phyloP scores from a whole-genome alignment of 2,329 filamentous ascomycete genomes.

The Neofusicoccum ribis region DNA sequence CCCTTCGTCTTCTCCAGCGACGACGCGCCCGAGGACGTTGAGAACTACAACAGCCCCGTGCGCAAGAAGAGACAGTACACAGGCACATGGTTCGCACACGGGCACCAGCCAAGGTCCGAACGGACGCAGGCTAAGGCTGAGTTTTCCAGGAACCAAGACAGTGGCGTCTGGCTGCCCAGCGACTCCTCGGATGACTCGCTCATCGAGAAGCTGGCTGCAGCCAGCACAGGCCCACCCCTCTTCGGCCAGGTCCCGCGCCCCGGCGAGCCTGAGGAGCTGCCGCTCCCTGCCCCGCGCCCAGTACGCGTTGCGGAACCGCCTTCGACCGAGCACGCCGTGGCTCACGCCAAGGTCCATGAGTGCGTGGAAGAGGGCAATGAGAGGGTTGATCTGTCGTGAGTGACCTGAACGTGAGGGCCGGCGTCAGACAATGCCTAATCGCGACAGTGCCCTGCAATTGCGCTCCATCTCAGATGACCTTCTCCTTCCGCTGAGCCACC shows the following conservation, averaged over 20 bases:
- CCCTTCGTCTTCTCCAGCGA: slow-evolving; percentile 72
- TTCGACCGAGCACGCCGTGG: neutral
- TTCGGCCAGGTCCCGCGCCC: slow-evolving; percentile 11
- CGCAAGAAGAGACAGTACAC: slow-evolving; percentile 63
- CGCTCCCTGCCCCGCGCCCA: neutral
- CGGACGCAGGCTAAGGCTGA: slow-evolving; percentile 49
- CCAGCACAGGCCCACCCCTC: slow-evolving; percentile 15
- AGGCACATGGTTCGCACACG: slow-evolving; percentile 69
- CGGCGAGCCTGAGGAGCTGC: neutral
- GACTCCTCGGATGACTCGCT: slow-evolving; percentile 55
- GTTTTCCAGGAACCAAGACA: slow-evolving; percentile 64
- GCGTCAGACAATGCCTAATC: neutral
- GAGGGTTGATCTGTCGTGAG: slow-evolving; percentile 62
- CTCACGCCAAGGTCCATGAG: slow-evolving; percentile 14
- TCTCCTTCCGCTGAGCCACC: slow-evolving; percentile 54
- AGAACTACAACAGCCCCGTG: slow-evolving; percentile 61
- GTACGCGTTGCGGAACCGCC: neutral
- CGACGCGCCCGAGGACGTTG: slow-evolving; percentile 54
- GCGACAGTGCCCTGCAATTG: slow-evolving; percentile 17
- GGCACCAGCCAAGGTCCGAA: slow-evolving; percentile 24
- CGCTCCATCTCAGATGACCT: slow-evolving; percentile 57
- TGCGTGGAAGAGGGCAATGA: slow-evolving; percentile 60
- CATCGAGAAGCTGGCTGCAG: slow-evolving; percentile 40
- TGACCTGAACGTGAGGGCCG: slow-evolving; percentile 19
- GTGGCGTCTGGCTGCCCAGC: slow-evolving; percentile 68